Evolutionary conservation across 495 filamentous ascomycete species (phyloP), one percentile per base, ranked within the genome.

Genomic region (Penicillium manginii): DNA sequence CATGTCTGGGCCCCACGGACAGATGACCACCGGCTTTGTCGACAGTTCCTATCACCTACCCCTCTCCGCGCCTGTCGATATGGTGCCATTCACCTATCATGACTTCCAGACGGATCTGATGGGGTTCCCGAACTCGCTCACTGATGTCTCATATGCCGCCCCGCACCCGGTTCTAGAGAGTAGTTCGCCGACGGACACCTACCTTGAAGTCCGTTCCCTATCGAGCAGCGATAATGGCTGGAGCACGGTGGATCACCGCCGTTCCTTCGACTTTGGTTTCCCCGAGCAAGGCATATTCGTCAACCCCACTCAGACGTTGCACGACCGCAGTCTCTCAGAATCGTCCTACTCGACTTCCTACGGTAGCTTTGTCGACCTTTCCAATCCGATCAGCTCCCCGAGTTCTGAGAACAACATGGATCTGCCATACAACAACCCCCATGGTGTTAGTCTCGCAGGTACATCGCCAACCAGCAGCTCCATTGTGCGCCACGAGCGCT

Each of bases 181-280:
- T 72, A 86, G 87, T 68, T 96, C 92, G 49, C 92, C 92, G 8
- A 91, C 88, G 0, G 88, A 90, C 57, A 92, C 88, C 37, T 91
- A 88, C 70, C 73, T 96, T 8, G 92, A 96, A 73, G 89, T 93
- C 39, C 77, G 91, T 23, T 97, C 92, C 14, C 76, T 94, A 60
- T 91, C 90, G 11, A 84, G 85, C 59, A 93, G 90, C 70, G 92
- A 96, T 60, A 89, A 91, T 68, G 91, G 90, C 39, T 97, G 92
- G 92, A 83, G 81, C 46, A 81, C 83, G 21, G 84, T 94, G 17
- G 89, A 93, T 58, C 79, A 83, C 55, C 79, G 79, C 65, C 68
- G 81, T 71, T 68, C 86, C 68, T 61, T 84, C 71, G 70, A 80
- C 62, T 75, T 82, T 56, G 74, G 78, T 7, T 83, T 74, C 67